A percentile compares a stretch with the other conserved stretches of the same genome.
phyloP scores from a whole-genome alignment of 331 rosid genomes.

The Pyrus hybrid region DNA sequence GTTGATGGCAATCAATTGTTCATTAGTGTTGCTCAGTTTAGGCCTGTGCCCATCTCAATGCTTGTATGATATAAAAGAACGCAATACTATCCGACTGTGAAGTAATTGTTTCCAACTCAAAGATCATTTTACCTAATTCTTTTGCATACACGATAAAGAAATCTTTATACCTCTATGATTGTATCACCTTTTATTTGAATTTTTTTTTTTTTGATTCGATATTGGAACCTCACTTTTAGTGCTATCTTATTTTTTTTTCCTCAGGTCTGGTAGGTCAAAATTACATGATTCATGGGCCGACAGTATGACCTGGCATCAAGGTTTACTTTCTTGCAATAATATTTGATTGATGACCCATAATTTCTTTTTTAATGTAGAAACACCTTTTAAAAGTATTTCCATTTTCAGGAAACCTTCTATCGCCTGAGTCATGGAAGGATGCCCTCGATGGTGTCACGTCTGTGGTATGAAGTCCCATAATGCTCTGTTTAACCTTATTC shows the following conservation, averaged over 20 bases:
- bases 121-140: not conserved
- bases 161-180: not conserved
- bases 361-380: constrained; percentile 3
- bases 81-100: not conserved
- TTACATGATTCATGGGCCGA: constrained; percentile 73
- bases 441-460: constrained; percentile 84
- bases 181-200: not conserved
- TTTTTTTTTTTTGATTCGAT: not conserved
- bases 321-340: constrained; percentile 25
- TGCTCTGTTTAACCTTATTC: not conserved
- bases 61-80: not conserved
- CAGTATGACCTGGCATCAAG: constrained; percentile 70
- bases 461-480: constrained; percentile 52
- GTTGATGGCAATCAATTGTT: not conserved
- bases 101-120: not conserved
- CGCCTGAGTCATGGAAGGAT: constrained; percentile 71
- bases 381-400: constrained; percentile 14
- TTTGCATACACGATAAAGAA: not conserved
- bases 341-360: not conserved
- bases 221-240: not conserved
- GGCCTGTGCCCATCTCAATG: not conserved
- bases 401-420: constrained; percentile 76
- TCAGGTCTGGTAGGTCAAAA: constrained; percentile 88
- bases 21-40: not conserved
- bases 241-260: constrained; percentile 6